phyloP scores from a whole-genome alignment of 2,329 filamentous ascomycete genomes.

The Leptographium wingfieldii region DNA sequence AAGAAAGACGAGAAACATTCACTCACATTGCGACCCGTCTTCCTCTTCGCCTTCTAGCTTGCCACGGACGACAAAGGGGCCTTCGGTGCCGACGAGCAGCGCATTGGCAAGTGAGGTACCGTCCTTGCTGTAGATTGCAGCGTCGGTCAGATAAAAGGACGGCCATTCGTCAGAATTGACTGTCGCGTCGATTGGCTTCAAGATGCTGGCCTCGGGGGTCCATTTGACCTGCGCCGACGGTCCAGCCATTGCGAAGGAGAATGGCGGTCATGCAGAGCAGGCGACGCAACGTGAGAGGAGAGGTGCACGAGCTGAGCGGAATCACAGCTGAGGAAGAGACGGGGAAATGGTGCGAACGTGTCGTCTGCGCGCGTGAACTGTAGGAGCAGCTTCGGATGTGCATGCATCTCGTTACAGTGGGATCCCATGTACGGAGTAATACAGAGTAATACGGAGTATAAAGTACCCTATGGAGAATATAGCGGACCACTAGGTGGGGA shows the following conservation, averaged over 20 bases:
- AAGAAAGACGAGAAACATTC: neutral
- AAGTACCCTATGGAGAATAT: neutral
- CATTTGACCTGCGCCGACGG: neutral
- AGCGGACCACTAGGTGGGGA: too few relatives aligned
- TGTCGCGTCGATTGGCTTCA: constrained; percentile 20
- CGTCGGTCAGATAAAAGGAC: constrained; percentile 48
- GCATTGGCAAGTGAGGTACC: constrained; percentile 45
- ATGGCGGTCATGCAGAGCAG: neutral
- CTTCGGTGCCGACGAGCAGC: constrained; percentile 44
- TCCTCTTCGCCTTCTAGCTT: constrained; percentile 36
- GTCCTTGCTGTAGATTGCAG: constrained; percentile 42
- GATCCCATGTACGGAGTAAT: too few relatives aligned
- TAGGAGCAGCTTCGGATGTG: neutral
- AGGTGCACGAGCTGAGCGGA: neutral
- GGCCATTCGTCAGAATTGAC: constrained; percentile 40
- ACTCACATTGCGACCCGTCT: constrained; percentile 25
- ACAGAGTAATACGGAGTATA: neutral
- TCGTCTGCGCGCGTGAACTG: neutral
- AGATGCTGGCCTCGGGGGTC: constrained; percentile 13
- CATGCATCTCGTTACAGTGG: too few relatives aligned
- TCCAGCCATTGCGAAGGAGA: neutral
- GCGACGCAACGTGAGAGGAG: neutral
- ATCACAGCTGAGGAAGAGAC: neutral
- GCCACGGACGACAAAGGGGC: constrained; percentile 51
- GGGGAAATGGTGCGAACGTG: neutral